Percentiles rank a stretch among this genome's conserved stretches.
Conservation (phyloP, 75 land plant species). For the Chamaecyparis obtusa region DNA sequence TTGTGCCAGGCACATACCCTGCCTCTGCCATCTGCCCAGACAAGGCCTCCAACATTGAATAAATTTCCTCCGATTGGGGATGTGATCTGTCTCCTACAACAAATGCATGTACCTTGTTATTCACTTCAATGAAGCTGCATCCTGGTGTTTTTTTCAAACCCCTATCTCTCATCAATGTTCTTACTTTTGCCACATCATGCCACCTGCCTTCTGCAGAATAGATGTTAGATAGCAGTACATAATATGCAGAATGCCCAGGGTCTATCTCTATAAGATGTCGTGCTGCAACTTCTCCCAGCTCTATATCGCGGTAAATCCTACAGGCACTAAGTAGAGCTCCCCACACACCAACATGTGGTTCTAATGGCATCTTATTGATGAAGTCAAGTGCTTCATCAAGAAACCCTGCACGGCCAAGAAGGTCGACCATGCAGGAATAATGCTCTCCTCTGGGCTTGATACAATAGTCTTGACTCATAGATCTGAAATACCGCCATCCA, state of each 20-base stretch:
- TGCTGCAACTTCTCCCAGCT: slow-evolving; percentile 51
- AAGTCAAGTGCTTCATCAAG: slow-evolving; percentile 52
- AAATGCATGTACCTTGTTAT: slow-evolving; percentile 53
- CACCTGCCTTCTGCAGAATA: slow-evolving; percentile 66
- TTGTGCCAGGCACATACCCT: slow-evolving; percentile 51
- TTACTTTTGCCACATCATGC: slow-evolving; percentile 48
- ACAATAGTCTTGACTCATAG: slow-evolving; percentile 38
- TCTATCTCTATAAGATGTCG: slow-evolving; percentile 37
- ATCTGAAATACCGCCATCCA: slow-evolving; percentile 42
- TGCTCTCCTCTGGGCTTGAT: slow-evolving; percentile 51
- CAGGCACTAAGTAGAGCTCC: slow-evolving; percentile 60
- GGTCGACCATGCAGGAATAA: slow-evolving; percentile 65
- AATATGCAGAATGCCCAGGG: slow-evolving; percentile 43
- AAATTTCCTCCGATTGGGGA: slow-evolving; percentile 39
- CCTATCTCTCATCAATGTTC: slow-evolving; percentile 36
- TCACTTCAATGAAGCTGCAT: slow-evolving; percentile 51
- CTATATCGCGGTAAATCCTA: slow-evolving; percentile 32
- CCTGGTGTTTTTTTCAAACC: slow-evolving; percentile 49
- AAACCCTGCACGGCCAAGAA: slow-evolving; percentile 64
- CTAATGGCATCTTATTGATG: slow-evolving; percentile 41
- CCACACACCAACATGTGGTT: slow-evolving; percentile 43
- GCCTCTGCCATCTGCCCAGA: slow-evolving; percentile 42
- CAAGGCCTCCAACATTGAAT: slow-evolving; percentile 31
- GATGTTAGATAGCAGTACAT: slow-evolving; percentile 61
- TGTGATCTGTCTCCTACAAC: slow-evolving; percentile 56